Conservation (phyloP, 768 basidiomycete genomes). For the Erythrobasidium yunnanense region DNA sequence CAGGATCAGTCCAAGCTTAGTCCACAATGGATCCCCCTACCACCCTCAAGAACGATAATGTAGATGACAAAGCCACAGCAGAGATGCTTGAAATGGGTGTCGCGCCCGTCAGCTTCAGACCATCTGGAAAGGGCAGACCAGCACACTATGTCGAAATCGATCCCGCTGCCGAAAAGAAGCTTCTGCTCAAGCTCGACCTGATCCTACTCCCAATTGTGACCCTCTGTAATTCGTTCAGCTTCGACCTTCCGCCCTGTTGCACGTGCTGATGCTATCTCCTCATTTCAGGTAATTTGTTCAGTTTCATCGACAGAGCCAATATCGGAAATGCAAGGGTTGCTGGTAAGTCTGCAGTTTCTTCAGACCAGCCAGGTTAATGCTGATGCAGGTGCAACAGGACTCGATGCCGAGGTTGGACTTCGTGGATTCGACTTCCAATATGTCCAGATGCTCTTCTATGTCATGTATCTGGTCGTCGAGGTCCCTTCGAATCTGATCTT, state of each 20-base stretch:
- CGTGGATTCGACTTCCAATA: not conserved
- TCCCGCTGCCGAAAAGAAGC: not conserved
- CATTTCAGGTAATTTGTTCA: not conserved
- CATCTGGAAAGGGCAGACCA: too few species aligned
- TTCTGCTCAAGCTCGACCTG: not conserved
- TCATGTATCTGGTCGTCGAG: not conserved
- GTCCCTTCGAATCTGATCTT: not conserved
- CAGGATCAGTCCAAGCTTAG: too few species aligned
- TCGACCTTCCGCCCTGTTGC: too few species aligned
- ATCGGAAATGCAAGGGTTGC: conserved; percentile 1
- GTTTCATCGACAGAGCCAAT: not conserved
- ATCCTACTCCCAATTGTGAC: not conserved
- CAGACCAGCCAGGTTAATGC: too few species aligned
- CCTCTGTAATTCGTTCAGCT: too few species aligned
- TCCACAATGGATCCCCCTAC: too few species aligned
- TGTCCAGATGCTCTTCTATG: not conserved
- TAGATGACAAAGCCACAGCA: too few species aligned
- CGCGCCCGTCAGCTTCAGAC: too few species aligned
- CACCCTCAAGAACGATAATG: too few species aligned
- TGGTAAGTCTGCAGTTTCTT: not conserved
- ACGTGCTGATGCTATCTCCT: too few species aligned
- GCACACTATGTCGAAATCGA: conserved; percentile 11
- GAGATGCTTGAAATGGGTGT: too few species aligned
- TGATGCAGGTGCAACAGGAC: too few species aligned
- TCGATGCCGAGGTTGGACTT: not conserved